Percentiles rank a stretch among this genome's conserved stretches.
Evolutionary conservation across 2,329 filamentous ascomycete genomes (phyloP).

Genomic region (Venturia asperata): DNA sequence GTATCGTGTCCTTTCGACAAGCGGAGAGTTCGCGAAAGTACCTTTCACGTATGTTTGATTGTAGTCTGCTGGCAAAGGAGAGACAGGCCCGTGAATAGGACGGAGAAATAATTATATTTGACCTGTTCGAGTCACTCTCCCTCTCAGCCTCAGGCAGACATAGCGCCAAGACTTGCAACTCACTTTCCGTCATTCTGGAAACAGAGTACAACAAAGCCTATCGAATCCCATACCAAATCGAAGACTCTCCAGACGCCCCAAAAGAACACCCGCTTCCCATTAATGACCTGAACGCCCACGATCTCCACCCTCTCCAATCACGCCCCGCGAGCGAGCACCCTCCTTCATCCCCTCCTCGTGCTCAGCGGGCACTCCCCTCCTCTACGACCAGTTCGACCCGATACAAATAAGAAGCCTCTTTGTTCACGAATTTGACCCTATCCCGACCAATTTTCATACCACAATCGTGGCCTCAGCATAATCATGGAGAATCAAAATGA

Average conservation of each 20-base stretch:
- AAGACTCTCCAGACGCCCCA: background rate
- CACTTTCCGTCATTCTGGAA: background rate
- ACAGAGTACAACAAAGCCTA: background rate
- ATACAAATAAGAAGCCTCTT: slow-evolving; percentile 2
- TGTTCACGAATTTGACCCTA: background rate
- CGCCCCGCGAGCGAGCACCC: slow-evolving; percentile 9
- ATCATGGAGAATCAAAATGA: slow-evolving; percentile 93
- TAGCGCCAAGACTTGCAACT: background rate
- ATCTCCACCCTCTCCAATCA: slow-evolving; percentile 1
- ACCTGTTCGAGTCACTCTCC: background rate
- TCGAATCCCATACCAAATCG: background rate
- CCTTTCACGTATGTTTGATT: background rate
- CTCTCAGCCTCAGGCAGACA: background rate
- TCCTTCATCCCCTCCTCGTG: slow-evolving; percentile 11
- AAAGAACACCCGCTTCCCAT: background rate
- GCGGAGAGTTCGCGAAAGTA: background rate
- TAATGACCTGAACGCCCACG: slow-evolving; percentile 8
- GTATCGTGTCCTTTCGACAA: background rate
- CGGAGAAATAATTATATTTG: background rate
- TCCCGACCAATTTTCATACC: slow-evolving; percentile 10
- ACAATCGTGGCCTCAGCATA: background rate
- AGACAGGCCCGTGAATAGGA: background rate
- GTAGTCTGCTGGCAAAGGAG: background rate
- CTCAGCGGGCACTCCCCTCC: background rate
- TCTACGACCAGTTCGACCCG: background rate